Conservation (phyloP, 2,329 filamentous ascomycete genomes). For the Colletotrichum melonis region DNA sequence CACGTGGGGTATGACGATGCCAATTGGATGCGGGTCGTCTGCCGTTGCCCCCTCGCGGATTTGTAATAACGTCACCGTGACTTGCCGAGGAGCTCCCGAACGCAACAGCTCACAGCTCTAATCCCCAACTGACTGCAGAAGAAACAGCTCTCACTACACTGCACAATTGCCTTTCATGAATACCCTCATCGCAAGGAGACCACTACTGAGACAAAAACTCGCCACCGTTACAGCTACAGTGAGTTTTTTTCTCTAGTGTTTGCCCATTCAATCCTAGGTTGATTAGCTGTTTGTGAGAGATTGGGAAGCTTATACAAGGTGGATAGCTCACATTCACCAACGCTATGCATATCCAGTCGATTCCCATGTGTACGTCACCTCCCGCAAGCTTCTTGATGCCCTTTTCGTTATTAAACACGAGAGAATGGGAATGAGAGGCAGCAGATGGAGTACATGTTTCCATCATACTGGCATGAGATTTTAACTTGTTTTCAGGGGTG, state of each 20-base stretch:
- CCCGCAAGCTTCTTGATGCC: background rate
- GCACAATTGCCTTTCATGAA: conserved; percentile 50
- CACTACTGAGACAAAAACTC: conserved; percentile 47
- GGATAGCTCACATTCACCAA: conserved; percentile 50
- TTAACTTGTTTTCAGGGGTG: conserved; percentile 67
- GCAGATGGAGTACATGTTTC: background rate
- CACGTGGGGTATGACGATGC: conserved; percentile 26
- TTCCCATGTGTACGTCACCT: conserved; percentile 81
- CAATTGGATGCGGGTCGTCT: background rate
- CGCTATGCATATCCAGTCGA: conserved; percentile 87
- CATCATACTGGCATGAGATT: conserved; percentile 28
- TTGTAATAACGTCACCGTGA: conserved; percentile 35
- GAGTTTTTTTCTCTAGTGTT: conserved; percentile 35
- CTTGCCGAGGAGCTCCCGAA: conserved; percentile 13
- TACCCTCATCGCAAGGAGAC: conserved; percentile 51
- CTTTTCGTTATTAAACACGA: background rate
- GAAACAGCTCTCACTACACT: background rate
- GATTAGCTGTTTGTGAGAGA: background rate
- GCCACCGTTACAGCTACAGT: conserved; percentile 43
- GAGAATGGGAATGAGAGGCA: background rate
- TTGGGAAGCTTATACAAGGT: conserved; percentile 37
- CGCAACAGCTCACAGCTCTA: background rate
- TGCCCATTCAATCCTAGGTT: background rate
- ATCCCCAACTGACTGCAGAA: background rate
- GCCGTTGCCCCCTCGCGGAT: background rate